Percentiles rank a stretch among this genome's conserved stretches.
Conservation (phyloP, 2,329 filamentous ascomycete genomes). For the Ceratocystis cacaofunesta region DNA sequence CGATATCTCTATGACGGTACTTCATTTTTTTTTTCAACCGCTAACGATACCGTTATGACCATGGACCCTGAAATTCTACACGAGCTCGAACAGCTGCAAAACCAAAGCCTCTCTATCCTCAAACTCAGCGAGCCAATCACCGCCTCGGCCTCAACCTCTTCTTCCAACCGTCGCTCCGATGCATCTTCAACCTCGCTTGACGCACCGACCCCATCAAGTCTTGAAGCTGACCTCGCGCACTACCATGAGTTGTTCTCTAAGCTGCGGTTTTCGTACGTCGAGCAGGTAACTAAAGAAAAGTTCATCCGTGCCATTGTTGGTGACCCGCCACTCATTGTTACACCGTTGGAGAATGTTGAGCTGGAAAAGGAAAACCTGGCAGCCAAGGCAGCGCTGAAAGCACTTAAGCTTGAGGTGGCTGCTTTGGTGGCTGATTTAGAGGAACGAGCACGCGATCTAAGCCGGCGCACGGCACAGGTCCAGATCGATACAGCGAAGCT, state of each 20-base stretch:
- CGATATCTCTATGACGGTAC: too few relatives aligned
- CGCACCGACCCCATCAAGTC: slow-evolving; percentile 55
- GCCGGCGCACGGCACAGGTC: slow-evolving; percentile 36
- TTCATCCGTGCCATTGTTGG: slow-evolving; percentile 87
- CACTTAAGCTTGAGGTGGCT: slow-evolving; percentile 64
- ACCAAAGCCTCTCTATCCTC: slow-evolving; percentile 53
- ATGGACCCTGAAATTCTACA: slow-evolving; percentile 31
- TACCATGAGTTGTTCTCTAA: slow-evolving; percentile 95
- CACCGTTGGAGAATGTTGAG: slow-evolving; percentile 64
- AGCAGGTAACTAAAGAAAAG: slow-evolving; percentile 97
- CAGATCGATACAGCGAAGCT: slow-evolving; percentile 34
- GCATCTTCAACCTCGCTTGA: slow-evolving; percentile 49
- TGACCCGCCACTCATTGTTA: slow-evolving; percentile 74
- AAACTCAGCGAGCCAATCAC: slow-evolving; percentile 62
- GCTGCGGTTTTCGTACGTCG: slow-evolving; percentile 89
- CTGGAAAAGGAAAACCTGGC: slow-evolving; percentile 54
- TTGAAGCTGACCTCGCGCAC: slow-evolving; percentile 72
- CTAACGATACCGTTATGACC: background rate
- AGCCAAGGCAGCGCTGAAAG: slow-evolving; percentile 62
- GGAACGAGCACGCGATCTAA: slow-evolving; percentile 42
- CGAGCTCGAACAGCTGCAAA: slow-evolving; percentile 39
- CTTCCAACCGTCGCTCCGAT: slow-evolving; percentile 46
- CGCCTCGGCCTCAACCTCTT: slow-evolving; percentile 29
- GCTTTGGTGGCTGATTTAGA: slow-evolving; percentile 61
- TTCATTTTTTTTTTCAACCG: too few relatives aligned